Evolutionary conservation across 176 grass and related monocot genomes (phyloP), one percentile per base, ranked within the genome.

Genomic region (Aegilops speltoides): DNA sequence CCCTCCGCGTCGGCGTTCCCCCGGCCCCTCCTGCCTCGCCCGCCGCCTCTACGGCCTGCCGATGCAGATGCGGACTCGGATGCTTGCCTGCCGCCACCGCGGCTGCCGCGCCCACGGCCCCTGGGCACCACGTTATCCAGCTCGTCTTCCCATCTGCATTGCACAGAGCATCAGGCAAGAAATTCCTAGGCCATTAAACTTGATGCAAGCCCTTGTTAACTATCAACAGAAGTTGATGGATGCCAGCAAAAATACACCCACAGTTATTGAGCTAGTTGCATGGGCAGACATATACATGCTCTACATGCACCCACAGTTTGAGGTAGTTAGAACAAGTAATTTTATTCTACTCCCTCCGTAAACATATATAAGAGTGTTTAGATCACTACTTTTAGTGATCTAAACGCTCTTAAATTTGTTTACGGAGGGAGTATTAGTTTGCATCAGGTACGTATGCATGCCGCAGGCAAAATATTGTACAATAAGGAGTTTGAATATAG

Each of bases 61-160:
- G 91, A 82, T 38, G 85, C 73, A 1, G 94, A 84, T 13, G 90
- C 76, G 26, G 93, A 70, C 56, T 88, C 43, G 46, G 56, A 22
- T 93, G 89, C 76, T 79, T 87, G 78, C 90, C 90, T 46, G 73
- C 91, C 24, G 65, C 86, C 52, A 48, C 76, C 46, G 0, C 84
- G 78, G 61, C 84, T 63, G 6, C 82, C 57, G 1, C 82, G 70
- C 38, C 91, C 79, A 66, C 88, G 87, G 75, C 84, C 86, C 38
- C 81, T 79, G 2, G 85, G 68, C 52, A 14, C 68, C 75, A 61
- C 78, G 57, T 86, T 86, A n/a, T 92, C 86, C 86, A 93, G 16
- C 68, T 88, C 91, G 54, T 99, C 97, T 76, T 94, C 97, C 97
- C 94, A 99, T 79, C 97, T 99, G 92, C 36, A 83, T 77, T 61